phyloP scores from a whole-genome alignment of 2,329 filamentous ascomycete genomes.

The Ceratocystis diversiconidia region DNA sequence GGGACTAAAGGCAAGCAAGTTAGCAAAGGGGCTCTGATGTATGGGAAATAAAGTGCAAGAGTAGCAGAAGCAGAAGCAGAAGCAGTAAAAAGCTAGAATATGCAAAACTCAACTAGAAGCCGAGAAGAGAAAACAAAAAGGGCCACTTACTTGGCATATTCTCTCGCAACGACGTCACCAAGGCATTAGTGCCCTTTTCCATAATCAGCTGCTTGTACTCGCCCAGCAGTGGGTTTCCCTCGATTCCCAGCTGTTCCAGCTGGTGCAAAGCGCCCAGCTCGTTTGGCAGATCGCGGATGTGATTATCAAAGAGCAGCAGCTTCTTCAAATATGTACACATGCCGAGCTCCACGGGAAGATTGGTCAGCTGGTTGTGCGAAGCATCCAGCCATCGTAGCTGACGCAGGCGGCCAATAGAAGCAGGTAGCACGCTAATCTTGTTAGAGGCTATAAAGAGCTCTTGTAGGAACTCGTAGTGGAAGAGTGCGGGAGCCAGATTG shows the following conservation, averaged over 20 bases:
- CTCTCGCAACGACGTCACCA: constrained; percentile 74
- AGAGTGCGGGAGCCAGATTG: constrained; percentile 64
- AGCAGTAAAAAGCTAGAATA: not conserved
- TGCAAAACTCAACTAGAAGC: not conserved
- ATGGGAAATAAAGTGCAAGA: not conserved
- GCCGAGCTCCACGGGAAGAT: constrained; percentile 78
- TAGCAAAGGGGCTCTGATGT: not conserved
- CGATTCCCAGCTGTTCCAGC: constrained; percentile 77
- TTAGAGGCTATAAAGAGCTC: constrained; percentile 92
- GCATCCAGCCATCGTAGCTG: constrained; percentile 72
- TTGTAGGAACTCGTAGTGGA: constrained; percentile 76
- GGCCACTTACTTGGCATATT: constrained; percentile 59
- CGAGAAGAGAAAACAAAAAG: not conserved
- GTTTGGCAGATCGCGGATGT: constrained; percentile 64
- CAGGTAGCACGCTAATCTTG: constrained; percentile 66
- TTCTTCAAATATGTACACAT: constrained; percentile 91
- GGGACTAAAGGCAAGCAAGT: constrained; percentile 42
- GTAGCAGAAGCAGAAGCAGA: not conserved
- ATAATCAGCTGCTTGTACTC: constrained; percentile 68
- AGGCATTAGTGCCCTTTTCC: constrained; percentile 71
- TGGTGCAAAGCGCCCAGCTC: constrained; percentile 83
- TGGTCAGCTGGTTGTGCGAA: constrained; percentile 71
- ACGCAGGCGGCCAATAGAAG: constrained; percentile 67
- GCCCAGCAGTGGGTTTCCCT: constrained; percentile 73
- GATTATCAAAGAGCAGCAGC: constrained; percentile 79